Evolutionary conservation across 306 rosid species (phyloP).

Genomic region (Benincasa hispida): DNA sequence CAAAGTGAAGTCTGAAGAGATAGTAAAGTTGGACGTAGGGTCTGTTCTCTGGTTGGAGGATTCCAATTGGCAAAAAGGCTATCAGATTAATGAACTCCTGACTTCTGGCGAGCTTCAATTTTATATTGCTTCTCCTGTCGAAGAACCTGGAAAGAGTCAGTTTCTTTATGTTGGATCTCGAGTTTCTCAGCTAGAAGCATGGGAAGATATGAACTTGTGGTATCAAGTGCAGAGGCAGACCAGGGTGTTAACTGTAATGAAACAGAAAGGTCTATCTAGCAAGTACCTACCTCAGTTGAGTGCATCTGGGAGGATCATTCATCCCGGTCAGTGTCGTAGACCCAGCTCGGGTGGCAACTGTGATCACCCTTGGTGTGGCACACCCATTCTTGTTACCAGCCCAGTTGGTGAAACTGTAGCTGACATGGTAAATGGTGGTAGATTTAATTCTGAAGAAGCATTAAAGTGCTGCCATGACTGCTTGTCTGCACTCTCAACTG

Average conservation of each 20-base stretch:
- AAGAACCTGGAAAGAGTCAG: slow-evolving; percentile 61
- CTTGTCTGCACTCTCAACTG: slow-evolving; percentile 78
- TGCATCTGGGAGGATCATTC: slow-evolving; percentile 92
- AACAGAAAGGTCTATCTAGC: slow-evolving; percentile 73
- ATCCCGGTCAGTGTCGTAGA: slow-evolving; percentile 81
- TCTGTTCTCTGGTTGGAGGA: slow-evolving; percentile 82
- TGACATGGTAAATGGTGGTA: slow-evolving; percentile 52
- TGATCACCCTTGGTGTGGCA: slow-evolving; percentile 97
- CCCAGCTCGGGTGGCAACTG: slow-evolving; percentile 86
- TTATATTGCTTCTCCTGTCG: slow-evolving; percentile 66
- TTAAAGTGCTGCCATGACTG: slow-evolving; percentile 91
- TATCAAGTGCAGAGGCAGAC: slow-evolving; percentile 99
- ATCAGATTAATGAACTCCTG: slow-evolving; percentile 57
- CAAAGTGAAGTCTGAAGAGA: slow-evolving; percentile 50
- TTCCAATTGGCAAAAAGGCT: slow-evolving; percentile 73
- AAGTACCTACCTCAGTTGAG: slow-evolving; percentile 70
- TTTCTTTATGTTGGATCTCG: slow-evolving; percentile 81
- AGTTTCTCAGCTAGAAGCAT: slow-evolving; percentile 87
- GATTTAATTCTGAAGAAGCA: slow-evolving; percentile 65
- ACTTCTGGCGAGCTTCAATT: slow-evolving; percentile 39
- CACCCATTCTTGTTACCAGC: slow-evolving; percentile 82
- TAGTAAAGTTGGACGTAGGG: slow-evolving; percentile 75
- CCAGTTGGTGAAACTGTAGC: slow-evolving; percentile 86
- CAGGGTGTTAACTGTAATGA: slow-evolving; percentile 76
- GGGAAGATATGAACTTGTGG: slow-evolving; percentile 98